These are phyloP conservation scores for Penicillium aurantiogriseum DNA, from an alignment of 2,329 filamentous ascomycete species.

Conservation along the genomic window DNA sequence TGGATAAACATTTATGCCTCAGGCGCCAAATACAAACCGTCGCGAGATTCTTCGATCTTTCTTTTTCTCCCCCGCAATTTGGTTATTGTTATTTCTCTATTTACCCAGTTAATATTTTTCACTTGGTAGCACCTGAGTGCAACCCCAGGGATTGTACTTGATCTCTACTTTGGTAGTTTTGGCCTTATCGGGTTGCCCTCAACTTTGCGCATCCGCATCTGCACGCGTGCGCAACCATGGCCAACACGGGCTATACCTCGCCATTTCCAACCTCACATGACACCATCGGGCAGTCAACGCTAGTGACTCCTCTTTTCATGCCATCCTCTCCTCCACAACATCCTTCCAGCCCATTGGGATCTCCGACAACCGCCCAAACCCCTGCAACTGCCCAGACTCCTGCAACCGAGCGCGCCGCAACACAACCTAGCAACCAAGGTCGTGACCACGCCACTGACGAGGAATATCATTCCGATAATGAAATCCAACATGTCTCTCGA, in stretches of 20 bases:
- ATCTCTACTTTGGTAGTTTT: background rate
- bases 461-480: slow-evolving; percentile 12
- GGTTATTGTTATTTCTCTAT: slow-evolving; percentile 20
- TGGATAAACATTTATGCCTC: slow-evolving; percentile 22
- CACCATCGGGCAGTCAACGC: slow-evolving; percentile 42
- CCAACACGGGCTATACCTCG: slow-evolving; percentile 38
- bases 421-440: slow-evolving; percentile 10
- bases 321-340: slow-evolving; percentile 36
- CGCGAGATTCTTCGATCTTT: slow-evolving; percentile 7
- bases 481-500: slow-evolving; percentile 11
- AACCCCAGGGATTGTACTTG: background rate
- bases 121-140: background rate
- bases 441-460: slow-evolving; percentile 8
- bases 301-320: slow-evolving; percentile 39
- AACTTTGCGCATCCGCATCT: slow-evolving; percentile 5
- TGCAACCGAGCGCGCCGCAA: slow-evolving; percentile 17
- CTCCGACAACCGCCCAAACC: slow-evolving; percentile 26
- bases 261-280: slow-evolving; percentile 44
- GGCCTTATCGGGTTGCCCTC: slow-evolving; percentile 2
- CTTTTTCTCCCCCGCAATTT: slow-evolving; percentile 9
- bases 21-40: slow-evolving; percentile 11
- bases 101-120: background rate
- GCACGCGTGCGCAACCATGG: slow-evolving; percentile 32
- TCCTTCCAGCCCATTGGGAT: slow-evolving; percentile 19
- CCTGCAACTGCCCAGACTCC: slow-evolving; percentile 27